Base-by-base conservation (phyloP, 805 yeast genomes). In the Yamadazyma kitorensis region DNA sequence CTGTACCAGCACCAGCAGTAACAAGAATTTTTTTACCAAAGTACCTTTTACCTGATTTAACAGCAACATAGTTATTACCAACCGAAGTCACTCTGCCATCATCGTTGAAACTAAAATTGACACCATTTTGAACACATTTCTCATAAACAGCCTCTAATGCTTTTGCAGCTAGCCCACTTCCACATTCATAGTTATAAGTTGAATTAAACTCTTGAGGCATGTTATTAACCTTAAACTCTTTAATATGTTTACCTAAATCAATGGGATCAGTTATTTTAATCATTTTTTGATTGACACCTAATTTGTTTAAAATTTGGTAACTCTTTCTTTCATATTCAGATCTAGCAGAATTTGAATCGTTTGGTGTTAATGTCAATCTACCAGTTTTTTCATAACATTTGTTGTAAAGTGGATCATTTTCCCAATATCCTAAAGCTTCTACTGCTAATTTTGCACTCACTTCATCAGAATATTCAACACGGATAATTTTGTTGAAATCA, bases 391-490 rank as follows among this genome's bases (percentile, higher is more conserved):
- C 31, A 28, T 36, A 40, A 30, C 33, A 31, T 22, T 33, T 36
- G 51, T 61, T 41, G 59, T 59, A 46, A 51, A 64, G 24, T 6
- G 61, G 61, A 39, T 68, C 62, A 3, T 40, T 21, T 51, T 50
- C 51, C 73, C 76, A 71, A 33, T 51, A 40, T 6, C 47, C 34
- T 26, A 70, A 9, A 1, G 72, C 58, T 24, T 67, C 69, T 2
- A 52, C 40, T 0, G 68, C 66, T 30, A 54, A 50, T 29, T 51
- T 55, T 1, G 64, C 59, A 13, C 47, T 35, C 3, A 54, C 40
- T 11, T 41, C 49, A 13, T 49, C 46, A 16, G 52, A 28, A 8
- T 59, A 42, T 12, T 35, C 38, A 27, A 54, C 54, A 13, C 49
- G 34, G 6, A 41, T 37, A 25, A 58, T 56, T 25, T 51, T 52